Percentiles rank a stretch among this genome's conserved stretches.
Conservation (phyloP, 2,329 filamentous ascomycete genomes). For the Scytalidium sp. region DNA sequence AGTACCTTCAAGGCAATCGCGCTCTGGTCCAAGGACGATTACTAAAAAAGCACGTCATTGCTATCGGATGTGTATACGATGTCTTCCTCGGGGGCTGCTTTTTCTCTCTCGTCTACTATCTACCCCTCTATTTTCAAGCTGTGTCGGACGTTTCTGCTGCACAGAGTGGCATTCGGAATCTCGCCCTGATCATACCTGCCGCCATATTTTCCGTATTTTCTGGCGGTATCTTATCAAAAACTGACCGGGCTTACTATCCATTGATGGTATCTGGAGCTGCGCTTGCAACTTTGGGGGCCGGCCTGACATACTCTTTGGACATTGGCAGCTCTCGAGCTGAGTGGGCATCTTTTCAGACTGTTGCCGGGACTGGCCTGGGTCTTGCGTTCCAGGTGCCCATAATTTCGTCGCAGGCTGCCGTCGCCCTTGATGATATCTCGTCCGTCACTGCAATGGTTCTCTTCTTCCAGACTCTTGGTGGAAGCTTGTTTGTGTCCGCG, state of each 20-base stretch:
- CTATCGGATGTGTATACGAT: constrained; percentile 36
- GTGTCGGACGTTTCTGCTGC: constrained; percentile 29
- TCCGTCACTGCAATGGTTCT: constrained; percentile 44
- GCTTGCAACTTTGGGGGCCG: constrained; percentile 38
- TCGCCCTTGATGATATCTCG: constrained; percentile 40
- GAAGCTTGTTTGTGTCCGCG: constrained; percentile 47
- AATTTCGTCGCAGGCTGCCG: constrained; percentile 33
- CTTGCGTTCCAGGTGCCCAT: constrained; percentile 46
- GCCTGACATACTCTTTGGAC: constrained; percentile 52
- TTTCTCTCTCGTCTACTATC: constrained; percentile 43
- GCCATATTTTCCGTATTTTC: constrained; percentile 27
- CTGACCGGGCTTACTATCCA: constrained; percentile 22
- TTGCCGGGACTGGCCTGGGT: constrained; percentile 54
- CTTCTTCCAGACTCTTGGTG: constrained; percentile 42
- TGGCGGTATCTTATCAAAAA: constrained; percentile 9
- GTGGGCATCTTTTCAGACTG: constrained; percentile 58
- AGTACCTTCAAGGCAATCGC: constrained; percentile 41
- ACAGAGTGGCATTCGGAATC: constrained; percentile 31
- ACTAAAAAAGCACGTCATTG: constrained; percentile 40
- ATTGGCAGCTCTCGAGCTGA: constrained; percentile 41
- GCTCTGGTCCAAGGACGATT: constrained; percentile 49
- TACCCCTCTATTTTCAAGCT: constrained; percentile 51
- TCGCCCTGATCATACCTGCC: constrained; percentile 31
- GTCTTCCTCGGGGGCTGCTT: constrained; percentile 41
- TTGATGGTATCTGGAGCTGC: constrained; percentile 28